These are phyloP conservation scores for Arachnomyces sp. DNA, from an alignment of 2,329 filamentous ascomycete genomes.

Conservation along the genomic window DNA sequence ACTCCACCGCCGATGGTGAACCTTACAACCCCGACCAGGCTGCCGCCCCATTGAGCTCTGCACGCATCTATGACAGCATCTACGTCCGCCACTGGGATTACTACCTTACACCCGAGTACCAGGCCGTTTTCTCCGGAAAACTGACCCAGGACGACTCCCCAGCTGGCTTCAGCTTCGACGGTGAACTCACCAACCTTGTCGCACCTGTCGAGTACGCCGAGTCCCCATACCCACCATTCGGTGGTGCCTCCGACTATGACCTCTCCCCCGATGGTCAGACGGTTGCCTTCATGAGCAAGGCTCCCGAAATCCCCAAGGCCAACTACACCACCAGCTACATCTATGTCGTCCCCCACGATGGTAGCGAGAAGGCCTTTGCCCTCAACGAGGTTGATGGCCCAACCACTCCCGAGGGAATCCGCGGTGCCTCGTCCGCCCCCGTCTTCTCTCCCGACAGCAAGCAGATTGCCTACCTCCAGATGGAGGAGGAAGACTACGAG, in stretches of 20 bases:
- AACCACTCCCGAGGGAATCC: constrained; percentile 42
- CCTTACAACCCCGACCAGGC: constrained; percentile 59
- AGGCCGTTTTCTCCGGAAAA: constrained; percentile 64
- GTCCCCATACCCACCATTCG: constrained; percentile 54
- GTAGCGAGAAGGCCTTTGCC: constrained; percentile 45
- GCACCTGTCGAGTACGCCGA: constrained; percentile 36
- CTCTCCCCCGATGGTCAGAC: constrained; percentile 36
- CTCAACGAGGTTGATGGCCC: constrained; percentile 34
- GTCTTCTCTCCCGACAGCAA: constrained; percentile 66
- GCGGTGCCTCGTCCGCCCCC: constrained; percentile 54
- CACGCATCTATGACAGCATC: constrained; percentile 62
- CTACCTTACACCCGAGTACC: constrained; percentile 61
- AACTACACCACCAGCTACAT: constrained; percentile 75
- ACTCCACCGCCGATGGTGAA: constrained; percentile 59
- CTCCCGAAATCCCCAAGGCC: constrained; percentile 32
- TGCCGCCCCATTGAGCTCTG: constrained; percentile 53
- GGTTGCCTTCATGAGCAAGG: constrained; percentile 37
- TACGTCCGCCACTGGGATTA: constrained; percentile 79
- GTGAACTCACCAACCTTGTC: constrained; percentile 47
- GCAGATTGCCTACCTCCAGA: constrained; percentile 66
- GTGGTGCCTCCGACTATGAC: constrained; percentile 72
- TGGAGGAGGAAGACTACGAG: constrained; percentile 71
- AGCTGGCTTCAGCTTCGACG: constrained; percentile 33
- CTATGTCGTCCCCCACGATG: constrained; percentile 60
- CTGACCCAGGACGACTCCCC: constrained; percentile 39